Base-by-base conservation (phyloP, 345 rosid genomes). In the Eucalyptus tenuipes region DNA sequence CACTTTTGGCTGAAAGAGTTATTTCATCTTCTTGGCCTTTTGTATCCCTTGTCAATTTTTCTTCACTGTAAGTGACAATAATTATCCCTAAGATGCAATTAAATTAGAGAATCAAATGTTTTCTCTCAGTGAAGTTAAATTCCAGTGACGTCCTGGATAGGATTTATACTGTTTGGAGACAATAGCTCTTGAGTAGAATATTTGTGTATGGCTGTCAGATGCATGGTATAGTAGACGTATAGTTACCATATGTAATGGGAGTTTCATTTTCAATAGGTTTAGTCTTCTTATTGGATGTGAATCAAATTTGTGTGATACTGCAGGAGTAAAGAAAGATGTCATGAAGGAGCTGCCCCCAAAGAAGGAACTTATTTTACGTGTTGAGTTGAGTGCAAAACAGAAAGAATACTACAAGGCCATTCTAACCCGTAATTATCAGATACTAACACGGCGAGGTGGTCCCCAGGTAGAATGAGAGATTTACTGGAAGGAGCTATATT, bases 311-410 rank as follows among this genome's bases (percentile, higher is more conserved):
- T 89, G 90, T 90, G 90, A 89, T 89, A 49, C 82, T 94, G 91
- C 90, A 98, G 99, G 99, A 91, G 98, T 98, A 88, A 98, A 98
- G 94, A 98, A 97, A 93, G 99, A 98, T 91, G 99, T 98, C 50
- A 96, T 98, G 99, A 97, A 94, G 91, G 99, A 98, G 89, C 93
- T 98, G 90, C 99, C 99, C 91, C 99, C 99, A 25, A 98, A 98
- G 89, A 98, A 96, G 92, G 99, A 98, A 91, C 99, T 98, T 87
- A 97, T 98, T 92, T 92, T 98, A 89, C 99, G 99, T 81, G 97
- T 96, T 92, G 99, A 98, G 66, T 91, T 98, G 90, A 98, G 99
- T 91, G 93, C 93, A 91, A 94, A 94, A 94, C 99, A 98, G 91
- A 97, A 98, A 92, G 99, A 98, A 91, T 98, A 96, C 91, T 98